A percentile compares a stretch with the other conserved stretches of the same genome.
phyloP scores from a whole-genome alignment of 2,329 filamentous ascomycete species.

The Aspergillus vadensis region DNA sequence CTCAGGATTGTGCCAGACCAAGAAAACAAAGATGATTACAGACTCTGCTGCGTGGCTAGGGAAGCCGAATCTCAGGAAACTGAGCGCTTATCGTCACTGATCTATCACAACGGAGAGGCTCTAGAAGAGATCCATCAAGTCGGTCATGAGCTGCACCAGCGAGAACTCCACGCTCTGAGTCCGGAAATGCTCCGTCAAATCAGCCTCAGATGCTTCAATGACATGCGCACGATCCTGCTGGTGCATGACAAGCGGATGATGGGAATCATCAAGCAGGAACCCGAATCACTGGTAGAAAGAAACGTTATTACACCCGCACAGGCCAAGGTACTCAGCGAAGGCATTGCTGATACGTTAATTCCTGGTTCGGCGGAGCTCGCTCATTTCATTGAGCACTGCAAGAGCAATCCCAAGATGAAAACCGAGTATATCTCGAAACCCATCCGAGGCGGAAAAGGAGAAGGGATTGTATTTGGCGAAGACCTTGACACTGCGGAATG shows the following conservation, averaged over 20 bases:
- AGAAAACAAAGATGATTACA: background rate
- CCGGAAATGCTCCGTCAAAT: constrained; percentile 29
- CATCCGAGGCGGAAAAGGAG: constrained; percentile 25
- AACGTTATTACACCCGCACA: constrained; percentile 21
- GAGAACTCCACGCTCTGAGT: constrained; percentile 27
- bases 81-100: background rate
- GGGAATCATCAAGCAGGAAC: constrained; percentile 34
- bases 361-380: constrained; percentile 28
- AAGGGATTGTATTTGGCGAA: constrained; percentile 30
- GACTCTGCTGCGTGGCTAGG: constrained; percentile 18
- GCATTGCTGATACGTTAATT: constrained; percentile 27
- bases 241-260: constrained; percentile 40
- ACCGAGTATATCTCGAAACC: constrained; percentile 31
- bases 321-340: constrained; percentile 18
- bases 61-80: too few species aligned
- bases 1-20: constrained; percentile 11
- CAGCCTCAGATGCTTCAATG: constrained; percentile 33
- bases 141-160: constrained; percentile 33
- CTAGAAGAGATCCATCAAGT: constrained; percentile 31
- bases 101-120: constrained; percentile 14
- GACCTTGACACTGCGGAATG: constrained; percentile 23
- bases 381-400: constrained; percentile 14
- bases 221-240: constrained; percentile 35
- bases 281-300: constrained; percentile 19
- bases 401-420: constrained; percentile 13